Evolutionary conservation across 192 early-diverging fungal genomes (phyloP), one percentile per base, ranked within the genome.

Genomic region (Kappamyces sp.): DNA sequence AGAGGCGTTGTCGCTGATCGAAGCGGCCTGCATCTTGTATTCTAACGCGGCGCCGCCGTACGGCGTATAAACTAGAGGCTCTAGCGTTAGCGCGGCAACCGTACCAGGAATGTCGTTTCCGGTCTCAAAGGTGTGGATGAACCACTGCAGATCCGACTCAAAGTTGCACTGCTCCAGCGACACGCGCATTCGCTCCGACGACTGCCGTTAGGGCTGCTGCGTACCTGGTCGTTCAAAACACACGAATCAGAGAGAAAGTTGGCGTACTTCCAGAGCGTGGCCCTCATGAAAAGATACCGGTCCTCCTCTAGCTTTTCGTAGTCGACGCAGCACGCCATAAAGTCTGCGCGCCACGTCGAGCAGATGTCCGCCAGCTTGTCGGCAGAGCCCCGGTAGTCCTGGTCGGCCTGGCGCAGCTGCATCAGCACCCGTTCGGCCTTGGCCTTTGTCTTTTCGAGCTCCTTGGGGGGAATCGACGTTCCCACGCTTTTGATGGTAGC

Each of bases 291-390:
- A 43, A 75, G 59, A 45, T 81, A 66, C 43, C 79, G 55, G 47
- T 81, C 75, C 47, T 74, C 67, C 52, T 81, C 78, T 15, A 81
- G 60, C 36, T 67, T 63, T 72, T 80, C 72, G 57, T 54, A 76
- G 43, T 77, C 70, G n/a, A 38, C 51, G 52, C 76, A 78, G 29
- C 69, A 64, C 11, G 46, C 45, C 5, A 61, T 37, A 39, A 67
- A 74, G 43, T 81, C 75, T 3, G 64, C 50, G 57, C 69, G 65
- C 80, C 80, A 82, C 37, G 55, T 61, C 8, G 43, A 9, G 54
- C 72, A 69, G 32, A 75, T 65, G 38, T 81, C 77, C 31, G 37
- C 59, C 15, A 81, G 59, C 43, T 70, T 63, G 30, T 72, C 73
- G 12, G 75, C 64, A 3, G 60, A 60, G 11, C 57, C 52, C 36